A percentile compares a stretch with the other conserved stretches of the same genome.
These are phyloP conservation scores for Mitragyna speciosa DNA, from an alignment of 257 asterid species.

Conservation along the genomic window DNA sequence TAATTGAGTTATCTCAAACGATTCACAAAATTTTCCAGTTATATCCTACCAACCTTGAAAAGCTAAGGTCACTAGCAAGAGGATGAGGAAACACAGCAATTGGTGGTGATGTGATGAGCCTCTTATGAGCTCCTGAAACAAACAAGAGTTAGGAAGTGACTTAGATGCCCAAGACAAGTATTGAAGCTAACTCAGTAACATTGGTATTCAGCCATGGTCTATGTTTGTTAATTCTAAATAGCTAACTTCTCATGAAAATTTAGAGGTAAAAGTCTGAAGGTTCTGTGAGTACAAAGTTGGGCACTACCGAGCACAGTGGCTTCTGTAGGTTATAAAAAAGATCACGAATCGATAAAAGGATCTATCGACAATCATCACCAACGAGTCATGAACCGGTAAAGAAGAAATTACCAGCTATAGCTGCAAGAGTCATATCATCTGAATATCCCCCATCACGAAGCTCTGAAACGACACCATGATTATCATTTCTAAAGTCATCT, in stretches of 20 bases:
- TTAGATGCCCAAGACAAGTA: not conserved
- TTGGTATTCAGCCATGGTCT: not conserved
- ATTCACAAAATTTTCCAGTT: conserved; percentile 16
- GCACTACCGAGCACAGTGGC: not conserved
- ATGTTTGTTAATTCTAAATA: not conserved
- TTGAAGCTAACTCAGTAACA: not conserved
- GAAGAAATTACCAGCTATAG: conserved; percentile 67
- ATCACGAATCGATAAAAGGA: not conserved
- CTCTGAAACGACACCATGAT: conserved; percentile 72
- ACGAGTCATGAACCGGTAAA: not conserved
- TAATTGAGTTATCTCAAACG: conserved; percentile 16
- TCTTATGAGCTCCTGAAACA: conserved; percentile 76
- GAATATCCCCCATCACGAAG: conserved; percentile 98
- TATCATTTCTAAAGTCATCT: conserved; percentile 89
- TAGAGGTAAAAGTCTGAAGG: not conserved
- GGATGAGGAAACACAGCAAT: conserved; percentile 99
- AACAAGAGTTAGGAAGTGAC: conserved; percentile 22
- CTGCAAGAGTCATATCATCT: conserved; percentile 99
- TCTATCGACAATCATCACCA: not conserved
- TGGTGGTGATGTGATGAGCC: conserved; percentile 90
- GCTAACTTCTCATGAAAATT: not conserved
- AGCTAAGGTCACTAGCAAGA: conserved; percentile 91
- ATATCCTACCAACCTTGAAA: conserved; percentile 66
- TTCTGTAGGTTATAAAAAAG: not conserved
- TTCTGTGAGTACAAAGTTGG: not conserved